Conservation (phyloP, 2,329 filamentous ascomycete species). For the Fusarium verrucosum region DNA sequence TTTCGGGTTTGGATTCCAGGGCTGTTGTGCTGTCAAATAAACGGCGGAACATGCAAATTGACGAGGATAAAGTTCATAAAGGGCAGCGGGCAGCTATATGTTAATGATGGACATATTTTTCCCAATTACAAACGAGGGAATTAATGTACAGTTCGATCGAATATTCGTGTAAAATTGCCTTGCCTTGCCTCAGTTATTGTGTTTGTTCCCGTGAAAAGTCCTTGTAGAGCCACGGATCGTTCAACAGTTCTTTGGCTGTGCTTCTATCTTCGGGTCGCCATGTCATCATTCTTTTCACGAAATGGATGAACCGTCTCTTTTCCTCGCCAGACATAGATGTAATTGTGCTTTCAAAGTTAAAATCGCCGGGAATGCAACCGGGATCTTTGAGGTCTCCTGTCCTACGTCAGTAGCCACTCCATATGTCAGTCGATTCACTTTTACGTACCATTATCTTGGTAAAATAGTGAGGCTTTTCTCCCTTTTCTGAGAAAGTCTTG, state of each 20-base stretch:
- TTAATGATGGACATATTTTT: neutral
- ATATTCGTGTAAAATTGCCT: neutral
- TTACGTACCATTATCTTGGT: neutral
- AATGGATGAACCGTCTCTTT: neutral
- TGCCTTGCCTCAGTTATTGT: neutral
- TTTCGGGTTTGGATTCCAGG: neutral
- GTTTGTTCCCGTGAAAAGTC: neutral
- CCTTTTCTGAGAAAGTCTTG: neutral
- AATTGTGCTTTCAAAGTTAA: neutral
- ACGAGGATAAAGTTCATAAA: neutral
- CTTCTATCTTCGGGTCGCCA: neutral
- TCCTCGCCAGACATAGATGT: neutral
- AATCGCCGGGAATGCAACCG: neutral
- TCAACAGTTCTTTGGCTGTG: neutral
- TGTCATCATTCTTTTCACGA: neutral
- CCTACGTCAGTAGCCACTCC: neutral
- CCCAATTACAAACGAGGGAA: neutral
- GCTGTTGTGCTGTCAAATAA: neutral
- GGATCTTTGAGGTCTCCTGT: neutral
- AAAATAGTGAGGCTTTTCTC: neutral
- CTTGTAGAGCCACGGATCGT: neutral
- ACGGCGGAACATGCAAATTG: neutral
- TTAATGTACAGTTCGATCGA: neutral
- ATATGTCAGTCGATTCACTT: neutral
- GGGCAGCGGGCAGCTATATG: conserved; percentile 14